Evolutionary conservation across 1,284 basidiomycete species (phyloP), one percentile per base, ranked within the genome.

Genomic region (Leccinum glutinopallens): DNA sequence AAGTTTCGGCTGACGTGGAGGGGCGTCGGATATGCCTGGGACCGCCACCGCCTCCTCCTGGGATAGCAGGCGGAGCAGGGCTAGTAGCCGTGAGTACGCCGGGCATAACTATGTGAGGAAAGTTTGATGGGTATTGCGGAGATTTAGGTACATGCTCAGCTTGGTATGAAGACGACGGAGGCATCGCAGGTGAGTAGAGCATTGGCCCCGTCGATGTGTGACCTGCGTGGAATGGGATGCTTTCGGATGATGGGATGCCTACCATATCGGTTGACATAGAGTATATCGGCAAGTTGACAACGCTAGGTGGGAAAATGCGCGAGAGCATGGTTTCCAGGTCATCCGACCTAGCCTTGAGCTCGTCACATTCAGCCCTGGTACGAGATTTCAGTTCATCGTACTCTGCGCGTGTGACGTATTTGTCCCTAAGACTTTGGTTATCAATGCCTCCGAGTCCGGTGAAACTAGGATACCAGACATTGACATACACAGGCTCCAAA

Each of bases 401-500:
- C 64, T 86, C 84, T 39, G 77, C 69, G 17, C 84, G 78, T 17
- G 80, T 82, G 58, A 87, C 83, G 67, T 85, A 86, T 66, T 86
- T 86, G 68, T 86, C 86, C 69, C 84, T n/a, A n/a, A n/a, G n/a
- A n/a, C n/a, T n/a, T n/a, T n/a, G n/a, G n/a, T n/a, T n/a, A 61
- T 73, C 46, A 68, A 62, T 67, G 58, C 65, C 46, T 65, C 55
- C 61, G 60, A n/a, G n/a, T n/a, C n/a, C n/a, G n/a, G 33, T 59
- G 58, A 59, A 66, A 19, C 17, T 7, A 55, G 32, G 22, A 53
- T 41, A 58, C 37, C 33, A 61, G 46, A 49, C 25, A 33, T 55
- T 37, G 9, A 75, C 84, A 70, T 77, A 86, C 84, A 84, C 80
- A 58, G 85, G 83, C 69, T 87, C 84, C 63, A 86, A 75, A 59